Evolutionary conservation across 306 rosid species (phyloP), one percentile per base, ranked within the genome.

Genomic region (Trifolium pratense): DNA sequence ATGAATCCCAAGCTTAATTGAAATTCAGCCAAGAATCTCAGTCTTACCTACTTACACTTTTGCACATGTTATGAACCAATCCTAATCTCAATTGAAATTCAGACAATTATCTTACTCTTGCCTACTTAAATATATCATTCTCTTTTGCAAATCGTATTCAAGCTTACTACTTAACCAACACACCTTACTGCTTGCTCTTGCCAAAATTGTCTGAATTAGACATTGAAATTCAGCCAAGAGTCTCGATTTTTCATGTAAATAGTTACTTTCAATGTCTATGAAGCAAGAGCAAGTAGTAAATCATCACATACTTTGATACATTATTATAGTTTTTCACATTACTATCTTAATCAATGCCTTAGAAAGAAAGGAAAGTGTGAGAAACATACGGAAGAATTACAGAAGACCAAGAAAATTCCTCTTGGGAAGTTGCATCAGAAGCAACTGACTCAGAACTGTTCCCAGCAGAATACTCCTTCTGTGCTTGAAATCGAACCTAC

Each of bases 311-410:
- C 53, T 20, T 32, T 14, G 21, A 73, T 51, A 26, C 52, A 57
- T 48, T 7, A 48, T n/a, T 48, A 48, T 9, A 48, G 18, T 48
- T 48, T 51, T 51, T 51, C 57, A 51, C 57, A 51, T 7, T 51
- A 51, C 31, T 43, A 36, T 56, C 31, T 39, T 18, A 70, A 37
- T 66, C 49, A 39, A 39, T 7, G 21, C 20, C 55, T 18, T 8
- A 51, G 14, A 45, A 48, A 16, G 42, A 68, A 78, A 16, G 18
- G 42, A 25, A 40, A 59, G 66, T n/a, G 46, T 16, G 10, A 74
- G 63, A 82, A 76, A 85, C 96, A 32, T 84, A 94, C 98, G 98
- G 98, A 52, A 91, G 43, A 74, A 94, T 83, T 6, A 87, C 92
- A 72, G 96, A 91, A 71, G 71, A 25, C 98, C 90, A 91, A 55